Evolutionary conservation across 1,139 yeast genomes (phyloP), one percentile per base, ranked within the genome.

Genomic region (Chernovozyma sophiae-reginae): DNA sequence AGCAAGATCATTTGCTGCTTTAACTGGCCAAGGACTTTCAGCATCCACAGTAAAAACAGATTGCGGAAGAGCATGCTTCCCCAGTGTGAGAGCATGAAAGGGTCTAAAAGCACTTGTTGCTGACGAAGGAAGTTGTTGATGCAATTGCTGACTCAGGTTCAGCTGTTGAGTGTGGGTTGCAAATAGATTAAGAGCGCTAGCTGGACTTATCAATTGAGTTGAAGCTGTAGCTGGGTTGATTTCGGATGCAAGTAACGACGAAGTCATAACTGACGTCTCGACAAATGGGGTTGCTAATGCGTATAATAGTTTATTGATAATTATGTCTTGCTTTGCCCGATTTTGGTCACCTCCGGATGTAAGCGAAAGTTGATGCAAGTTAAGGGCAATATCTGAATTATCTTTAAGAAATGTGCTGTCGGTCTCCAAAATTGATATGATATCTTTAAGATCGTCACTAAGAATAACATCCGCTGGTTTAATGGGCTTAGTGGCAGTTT

Each of bases 1-100:
- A 0, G 96, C 96, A 48, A 87, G 67, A 58, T 90, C 97, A 53
- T 90, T 90, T 7, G 95, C 90, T 6, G 95, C 90, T 48, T 78
- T 77, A 32, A 90, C 76, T 16, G 70, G 61, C 87, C 94, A 90
- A 0, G 97, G 97, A 34, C 75, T 71, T n/a, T 74, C 77, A 15
- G 75, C 65, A 11, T 78, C 80, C 30, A 94, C 86, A 0, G 96
- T 87, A 56, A 90, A 83, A 4, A 89, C 83, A 0, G 95, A 92
- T 53, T 82, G 87, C 29, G 90, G 89, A 3, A 81, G 68, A 1
- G 80, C 67, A 41, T 79, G 81, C 48, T 81, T 83, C 5, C 81
- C 81, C 4, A 84, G 70, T 1, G 83, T 72, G 34, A 80, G 70
- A 1, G 77, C 62, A 51, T 81, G 89, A 52, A 79, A 76, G 10